Percentiles rank a stretch among this genome's conserved stretches.
Conservation (phyloP, 176 grass and related monocot genomes). For the Melocanna baccifera region DNA sequence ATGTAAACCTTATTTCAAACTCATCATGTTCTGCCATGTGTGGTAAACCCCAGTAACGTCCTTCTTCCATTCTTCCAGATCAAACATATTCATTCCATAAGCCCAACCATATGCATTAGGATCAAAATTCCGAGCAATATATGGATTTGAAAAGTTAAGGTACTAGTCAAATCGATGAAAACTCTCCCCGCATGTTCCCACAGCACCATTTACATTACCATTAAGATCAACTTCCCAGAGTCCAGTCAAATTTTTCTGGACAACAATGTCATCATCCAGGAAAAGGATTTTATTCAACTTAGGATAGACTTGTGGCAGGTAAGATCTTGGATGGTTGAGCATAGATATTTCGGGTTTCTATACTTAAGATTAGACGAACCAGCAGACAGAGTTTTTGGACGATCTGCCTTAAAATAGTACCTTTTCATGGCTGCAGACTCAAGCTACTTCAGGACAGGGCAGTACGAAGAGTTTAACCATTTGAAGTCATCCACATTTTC, state of each 20-base stretch:
- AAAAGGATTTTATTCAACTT: constrained; percentile 68
- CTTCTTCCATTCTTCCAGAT: constrained; percentile 69
- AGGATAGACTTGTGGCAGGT: constrained; percentile 57
- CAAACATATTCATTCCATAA: constrained; percentile 72
- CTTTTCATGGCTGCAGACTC: constrained; percentile 57
- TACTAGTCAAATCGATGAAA: constrained; percentile 68
- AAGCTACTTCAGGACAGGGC: constrained; percentile 60
- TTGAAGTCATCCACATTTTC: constrained; percentile 72
- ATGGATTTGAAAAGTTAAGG: constrained; percentile 66
- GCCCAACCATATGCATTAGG: constrained; percentile 67
- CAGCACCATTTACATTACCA: constrained; percentile 68
- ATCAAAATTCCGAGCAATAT: constrained; percentile 57
- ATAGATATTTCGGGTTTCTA: constrained; percentile 62
- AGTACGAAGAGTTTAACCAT: constrained; percentile 68
- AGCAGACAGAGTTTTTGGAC: constrained; percentile 40
- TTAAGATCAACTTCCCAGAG: constrained; percentile 64
- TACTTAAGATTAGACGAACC: constrained; percentile 70
- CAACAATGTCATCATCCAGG: constrained; percentile 68
- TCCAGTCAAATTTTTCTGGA: constrained; percentile 58
- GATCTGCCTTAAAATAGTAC: constrained; percentile 59
- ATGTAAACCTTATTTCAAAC: constrained; percentile 12
- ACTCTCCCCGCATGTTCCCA: constrained; percentile 60
- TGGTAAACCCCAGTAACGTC: constrained; percentile 72
- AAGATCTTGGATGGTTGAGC: constrained; percentile 61
- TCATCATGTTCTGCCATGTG: constrained; percentile 69